These are phyloP conservation scores for Candida sp. DNA, from an alignment of 1,139 yeast species.

Conservation along the genomic window DNA sequence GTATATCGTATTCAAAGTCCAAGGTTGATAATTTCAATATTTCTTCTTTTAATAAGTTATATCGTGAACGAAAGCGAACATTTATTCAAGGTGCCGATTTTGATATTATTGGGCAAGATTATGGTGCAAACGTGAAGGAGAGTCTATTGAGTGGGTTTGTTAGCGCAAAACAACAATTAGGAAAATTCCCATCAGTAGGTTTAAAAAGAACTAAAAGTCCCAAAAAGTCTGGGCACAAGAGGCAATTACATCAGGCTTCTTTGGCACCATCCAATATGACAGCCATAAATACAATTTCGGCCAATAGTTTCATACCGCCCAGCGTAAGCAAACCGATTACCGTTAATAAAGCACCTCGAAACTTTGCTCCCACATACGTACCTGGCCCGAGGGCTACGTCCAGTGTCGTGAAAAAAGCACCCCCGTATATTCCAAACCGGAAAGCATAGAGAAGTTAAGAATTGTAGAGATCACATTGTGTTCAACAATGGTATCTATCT, in stretches of 20 bases:
- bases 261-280: not conserved
- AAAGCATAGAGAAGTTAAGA: not conserved
- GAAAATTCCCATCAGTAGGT: constrained; percentile 1
- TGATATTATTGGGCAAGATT: constrained; percentile 4
- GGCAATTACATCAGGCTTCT: too few relatives aligned
- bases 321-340: too few relatives aligned
- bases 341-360: not conserved
- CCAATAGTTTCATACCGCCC: too few relatives aligned
- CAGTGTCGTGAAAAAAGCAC: constrained; percentile 9
- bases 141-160: constrained; percentile 6
- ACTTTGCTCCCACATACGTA: constrained; percentile 14
- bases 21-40: not conserved
- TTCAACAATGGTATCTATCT: not conserved
- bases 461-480: not conserved
- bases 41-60: constrained; percentile 3
- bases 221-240: not conserved
- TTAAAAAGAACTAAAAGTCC: not conserved
- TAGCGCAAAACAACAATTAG: constrained; percentile 10
- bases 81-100: constrained; percentile 12
- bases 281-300: not conserved
- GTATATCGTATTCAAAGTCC: constrained; percentile 2
- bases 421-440: constrained; percentile 13
- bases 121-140: not conserved
- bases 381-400: constrained; percentile 14
- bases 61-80: not conserved